Conservation (phyloP, 106 monocot species). For the Platanthera zijinensis region DNA sequence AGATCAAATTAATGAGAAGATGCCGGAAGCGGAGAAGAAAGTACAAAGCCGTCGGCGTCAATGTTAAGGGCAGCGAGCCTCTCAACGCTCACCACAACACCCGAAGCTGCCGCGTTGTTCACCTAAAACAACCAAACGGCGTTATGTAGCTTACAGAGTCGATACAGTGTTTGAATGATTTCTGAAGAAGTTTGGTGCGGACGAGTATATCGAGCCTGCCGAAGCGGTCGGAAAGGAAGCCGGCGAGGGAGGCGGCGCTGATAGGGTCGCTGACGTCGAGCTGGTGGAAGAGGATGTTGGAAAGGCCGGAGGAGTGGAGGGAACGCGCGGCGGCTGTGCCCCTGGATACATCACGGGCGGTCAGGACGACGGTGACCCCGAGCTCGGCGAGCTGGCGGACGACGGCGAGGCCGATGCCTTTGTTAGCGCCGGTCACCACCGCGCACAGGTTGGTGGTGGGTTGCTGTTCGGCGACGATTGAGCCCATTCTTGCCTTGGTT, state of each 20-base stretch:
- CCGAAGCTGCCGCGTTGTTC: constrained; percentile 49
- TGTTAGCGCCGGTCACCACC: constrained; percentile 76
- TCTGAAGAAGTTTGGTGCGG: not conserved
- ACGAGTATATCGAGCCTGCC: constrained; percentile 70
- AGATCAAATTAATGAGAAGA: too few species aligned
- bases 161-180: not conserved
- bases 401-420: constrained; percentile 56
- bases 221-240: constrained; percentile 21
- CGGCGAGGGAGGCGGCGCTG: constrained; percentile 25
- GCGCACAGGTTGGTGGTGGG: constrained; percentile 15
- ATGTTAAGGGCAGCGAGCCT: constrained; percentile 42
- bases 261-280: constrained; percentile 39
- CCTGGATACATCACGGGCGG: constrained; percentile 37
- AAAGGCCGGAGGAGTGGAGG: constrained; percentile 21
- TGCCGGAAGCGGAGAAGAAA: not conserved
- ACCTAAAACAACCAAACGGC: constrained; percentile 18
- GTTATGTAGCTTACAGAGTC: not conserved
- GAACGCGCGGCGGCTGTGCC: constrained; percentile 28
- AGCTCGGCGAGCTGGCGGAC: constrained; percentile 35
- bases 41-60: constrained; percentile 40
- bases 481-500: not conserved
- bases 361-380: constrained; percentile 46
- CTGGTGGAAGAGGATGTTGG: constrained; percentile 36
- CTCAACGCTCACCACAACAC: constrained; percentile 30
- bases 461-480: not conserved